These are phyloP conservation scores for Ophiostoma montium DNA, from an alignment of 2,329 filamentous ascomycete species.

Conservation along the genomic window DNA sequence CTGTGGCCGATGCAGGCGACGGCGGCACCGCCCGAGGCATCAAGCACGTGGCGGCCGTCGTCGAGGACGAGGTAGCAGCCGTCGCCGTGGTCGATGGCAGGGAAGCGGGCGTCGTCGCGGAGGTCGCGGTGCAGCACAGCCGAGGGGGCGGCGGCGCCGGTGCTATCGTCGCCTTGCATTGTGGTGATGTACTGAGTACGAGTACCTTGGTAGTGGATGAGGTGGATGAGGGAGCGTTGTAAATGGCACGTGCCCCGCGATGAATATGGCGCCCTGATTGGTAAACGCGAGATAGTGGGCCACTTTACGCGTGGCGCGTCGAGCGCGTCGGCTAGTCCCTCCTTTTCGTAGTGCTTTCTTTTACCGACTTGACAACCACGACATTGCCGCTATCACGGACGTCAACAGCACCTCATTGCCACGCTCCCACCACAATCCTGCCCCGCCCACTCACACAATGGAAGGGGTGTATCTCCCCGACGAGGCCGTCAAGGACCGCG, in stretches of 20 bases:
- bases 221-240: no score
- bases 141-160: conserved; percentile 13
- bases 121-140: conserved; percentile 27
- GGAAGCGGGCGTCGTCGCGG: conserved; percentile 19
- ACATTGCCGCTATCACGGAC: no score
- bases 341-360: no score
- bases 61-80: conserved; percentile 26
- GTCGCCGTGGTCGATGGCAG: conserved; percentile 18
- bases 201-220: no score
- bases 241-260: no score
- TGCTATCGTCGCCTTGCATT: background rate
- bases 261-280: no score
- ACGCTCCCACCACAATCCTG: background rate
- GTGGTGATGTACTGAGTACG: background rate
- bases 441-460: conserved; percentile 39
- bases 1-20: conserved; percentile 34
- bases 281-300: no score
- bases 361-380: no score
- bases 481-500: conserved; percentile 69
- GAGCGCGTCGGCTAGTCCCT: no score
- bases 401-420: background rate
- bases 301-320: no score
- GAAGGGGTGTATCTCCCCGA: conserved; percentile 64
- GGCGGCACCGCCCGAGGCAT: conserved; percentile 31
- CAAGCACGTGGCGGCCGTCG: conserved; percentile 27